Base-by-base conservation (phyloP, 192 early-diverging fungal species). In the Dimargaris cristalligena region DNA sequence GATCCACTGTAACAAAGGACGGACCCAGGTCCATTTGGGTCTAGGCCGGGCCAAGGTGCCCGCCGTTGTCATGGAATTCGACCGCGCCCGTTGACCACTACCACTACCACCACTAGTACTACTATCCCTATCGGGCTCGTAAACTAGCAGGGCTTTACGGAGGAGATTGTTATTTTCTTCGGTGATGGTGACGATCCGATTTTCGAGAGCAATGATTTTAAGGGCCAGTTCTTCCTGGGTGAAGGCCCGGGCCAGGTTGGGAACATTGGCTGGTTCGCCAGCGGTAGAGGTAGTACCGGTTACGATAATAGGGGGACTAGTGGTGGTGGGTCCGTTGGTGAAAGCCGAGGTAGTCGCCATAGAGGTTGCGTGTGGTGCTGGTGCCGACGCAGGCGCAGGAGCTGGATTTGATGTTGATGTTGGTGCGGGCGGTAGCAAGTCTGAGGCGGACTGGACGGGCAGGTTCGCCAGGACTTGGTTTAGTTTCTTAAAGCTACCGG, bases 1-100 rank as follows among this genome's bases (percentile, higher is more conserved):
- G 20, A 56, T 29, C 54, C 54, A 56, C 20, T 33, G 20, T 11
- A 56, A 23, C 2, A 56, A 56, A 33, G 54, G 54, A 2, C 34
- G 30, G 31, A 56, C 34, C 54, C 54, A 56, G 18, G 2, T 1
- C 54, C 54, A 56, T 18, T 18, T 29, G 23, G 9, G 16, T 9
- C 29, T 18, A 29, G 0, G 3, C 1, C 1, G 1, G 54, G 54
- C 13, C 23, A 14, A 26, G 2, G 28, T 29, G 13, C 2, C 30
- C 23, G 20, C 13, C 30, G 20, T 23, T 11, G 50, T 23, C 13
- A 52, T 11, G 23, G 50, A 47, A 47, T 47, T 47, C 2, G 20
- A 22, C 46, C 20, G 46, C 6, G 46, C 46, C n/a, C 20, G 25
- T 47, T 47, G n/a, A n/a, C n/a, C n/a, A n/a, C n/a, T n/a, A n/a